Base-by-base conservation (phyloP, 2,329 filamentous ascomycete species). In the Hypoxylon sp. region DNA sequence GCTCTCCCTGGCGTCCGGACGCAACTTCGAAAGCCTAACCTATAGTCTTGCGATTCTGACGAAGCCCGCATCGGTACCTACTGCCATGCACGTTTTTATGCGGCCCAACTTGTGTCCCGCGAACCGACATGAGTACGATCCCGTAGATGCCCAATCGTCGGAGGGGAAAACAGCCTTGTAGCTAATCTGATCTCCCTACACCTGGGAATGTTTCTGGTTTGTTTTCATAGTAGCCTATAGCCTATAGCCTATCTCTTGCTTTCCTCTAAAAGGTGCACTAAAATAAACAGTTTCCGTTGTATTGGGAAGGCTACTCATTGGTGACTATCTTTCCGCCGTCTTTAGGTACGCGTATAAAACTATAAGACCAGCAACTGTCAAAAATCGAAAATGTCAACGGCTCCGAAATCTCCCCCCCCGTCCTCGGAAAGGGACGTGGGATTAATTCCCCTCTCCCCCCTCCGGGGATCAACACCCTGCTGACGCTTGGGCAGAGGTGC, bases 31-130 rank as follows among this genome's bases (percentile, higher is more conserved):
- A n/a, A n/a, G n/a, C n/a, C n/a, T n/a, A 37, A 51, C 46, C 37
- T 51, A 32, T 58, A 44, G 51, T 55, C 55, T 39, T 54, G 46
- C 50, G 58, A 49, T 57, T 22, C 37, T 44, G 37, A 49, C 56
- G 43, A 57, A 56, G 50, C 59, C 57, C 51, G 61, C 63, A 65
- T 67, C 59, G 60, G 59, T 69, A 63, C 61, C 62, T 68, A 68
- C 68, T 59, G 67, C 59, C 49, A 68, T 73, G 71, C 71, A 72
- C 57, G 64, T 66, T 62, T 39, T 64, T 69, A 74, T 75, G 73
- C 73, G 71, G 68, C 72, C 71, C 62, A 70, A 70, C 65, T 41
- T 69, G 59, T 70, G 72, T 73, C 70, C 71, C 67, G 72, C 70
- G 68, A 71, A 74, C 71, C 64, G 65, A 68, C 68, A 70, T 69